phyloP scores from a whole-genome alignment of 2,329 filamentous ascomycete species.

The Elsinoe necatrix region DNA sequence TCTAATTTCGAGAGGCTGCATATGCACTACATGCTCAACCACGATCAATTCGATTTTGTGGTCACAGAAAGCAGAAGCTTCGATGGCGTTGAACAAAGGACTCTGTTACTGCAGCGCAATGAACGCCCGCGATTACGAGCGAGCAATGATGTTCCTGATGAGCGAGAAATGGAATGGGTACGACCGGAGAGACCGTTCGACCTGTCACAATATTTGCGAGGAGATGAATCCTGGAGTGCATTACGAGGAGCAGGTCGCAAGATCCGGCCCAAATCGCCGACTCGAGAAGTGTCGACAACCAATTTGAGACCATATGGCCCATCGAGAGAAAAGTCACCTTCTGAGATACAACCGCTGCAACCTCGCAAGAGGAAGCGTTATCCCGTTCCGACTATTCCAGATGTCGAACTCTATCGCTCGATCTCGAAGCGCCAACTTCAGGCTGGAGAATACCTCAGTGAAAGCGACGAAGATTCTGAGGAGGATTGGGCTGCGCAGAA shows the following conservation, averaged over 20 bases:
- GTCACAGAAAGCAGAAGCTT: conserved; percentile 18
- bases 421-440: conserved; percentile 32
- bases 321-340: conserved; percentile 12
- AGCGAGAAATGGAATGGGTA: conserved; percentile 27
- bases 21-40: conserved; percentile 29
- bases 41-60: conserved; percentile 30
- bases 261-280: not conserved
- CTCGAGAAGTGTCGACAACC: not conserved
- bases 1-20: conserved; percentile 26
- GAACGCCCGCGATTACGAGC: conserved; percentile 20
- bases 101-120: conserved; percentile 18
- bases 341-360: conserved; percentile 22
- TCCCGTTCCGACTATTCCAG: conserved; percentile 31
- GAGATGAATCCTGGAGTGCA: conserved; percentile 29
- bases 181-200: conserved; percentile 31
- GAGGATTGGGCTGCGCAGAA: conserved; percentile 31
- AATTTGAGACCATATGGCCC: not conserved
- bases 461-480: conserved; percentile 38
- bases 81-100: conserved; percentile 19
- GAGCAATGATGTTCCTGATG: conserved; percentile 24
- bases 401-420: conserved; percentile 34
- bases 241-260: conserved; percentile 7
- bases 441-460: conserved; percentile 33
- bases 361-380: conserved; percentile 24
- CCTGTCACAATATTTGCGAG: conserved; percentile 27